Base-by-base conservation (phyloP, 169 alveolate species). In the Cryptosporidium tyzzeri region DNA sequence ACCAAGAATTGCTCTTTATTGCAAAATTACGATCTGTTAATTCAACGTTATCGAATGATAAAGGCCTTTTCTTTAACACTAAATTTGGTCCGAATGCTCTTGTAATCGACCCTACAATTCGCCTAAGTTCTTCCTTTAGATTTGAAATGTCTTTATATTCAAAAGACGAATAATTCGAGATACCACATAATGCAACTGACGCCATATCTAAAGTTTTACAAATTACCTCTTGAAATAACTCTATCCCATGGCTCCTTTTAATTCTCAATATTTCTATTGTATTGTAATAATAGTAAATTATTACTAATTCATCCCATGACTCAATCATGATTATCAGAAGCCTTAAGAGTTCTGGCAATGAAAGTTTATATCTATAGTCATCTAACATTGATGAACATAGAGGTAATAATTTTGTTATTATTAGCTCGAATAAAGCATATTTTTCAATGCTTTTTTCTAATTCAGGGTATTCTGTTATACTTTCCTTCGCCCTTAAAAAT, bases 1-100 rank as follows among this genome's bases (percentile, higher is more conserved):
- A 50, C 89, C 89, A 80, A 6, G 89, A 80, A 65, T 80, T 80
- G 18, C 80, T 80, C 50, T 80, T 80, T 26, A 80, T 80, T 80
- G 69, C 44, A 39, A 80, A 80, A n/a, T 62, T 26, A 8, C 3
- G 59, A 62, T 80, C 89, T 5, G 89, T 10, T 3, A 80, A 37
- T 44, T 23, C 45, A 10, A 59, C 39, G 3, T 45, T 51, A 14
- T 80, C 89, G 45, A 80, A 80, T 35, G 41, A 10, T 26, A 80
- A 31, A 21, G 89, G 89, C 29, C 26, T 80, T 23, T 59, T 37
- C n/a, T 67, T 65, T 7, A 80, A 39, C 3, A 80, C 41, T 12
- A 45, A 26, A 16, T 59, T 62, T 7, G 89, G 89, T n/a, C 89
- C 89, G 48, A 80, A 80, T 21, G 89, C 75, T 37, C 89, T 59